Evolutionary conservation across 768 basidiomycete species (phyloP).

Genomic region (Phaffia tasmanica): DNA sequence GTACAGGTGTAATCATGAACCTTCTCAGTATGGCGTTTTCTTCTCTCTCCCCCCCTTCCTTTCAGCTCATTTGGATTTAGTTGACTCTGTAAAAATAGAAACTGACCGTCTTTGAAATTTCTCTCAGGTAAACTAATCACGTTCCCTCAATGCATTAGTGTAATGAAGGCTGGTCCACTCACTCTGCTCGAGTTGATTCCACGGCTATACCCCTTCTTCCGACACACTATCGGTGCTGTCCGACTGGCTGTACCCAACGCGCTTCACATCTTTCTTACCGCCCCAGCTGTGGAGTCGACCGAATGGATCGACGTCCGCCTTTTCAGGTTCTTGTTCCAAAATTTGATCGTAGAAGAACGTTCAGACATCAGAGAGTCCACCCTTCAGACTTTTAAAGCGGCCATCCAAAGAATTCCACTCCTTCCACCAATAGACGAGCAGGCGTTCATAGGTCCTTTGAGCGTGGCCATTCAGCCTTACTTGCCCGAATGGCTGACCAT

Average conservation of each 20-base stretch:
- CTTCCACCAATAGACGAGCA: neutral
- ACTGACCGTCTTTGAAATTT: neutral
- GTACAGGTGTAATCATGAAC: constrained; percentile 95
- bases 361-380: constrained; percentile 67
- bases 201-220: constrained; percentile 88
- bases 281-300: constrained; percentile 52
- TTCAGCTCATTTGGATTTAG: neutral
- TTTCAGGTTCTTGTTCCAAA: constrained; percentile 79
- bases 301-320: constrained; percentile 73
- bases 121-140: constrained; percentile 65
- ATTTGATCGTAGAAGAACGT: constrained; percentile 83
- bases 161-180: constrained; percentile 53
- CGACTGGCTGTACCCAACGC: constrained; percentile 86
- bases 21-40: constrained; percentile 54
- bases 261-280: constrained; percentile 70
- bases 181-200: constrained; percentile 64
- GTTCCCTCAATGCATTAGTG: constrained; percentile 62
- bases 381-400: constrained; percentile 60
- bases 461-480: constrained; percentile 68
- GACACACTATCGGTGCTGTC: constrained; percentile 88
- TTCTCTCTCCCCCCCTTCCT: neutral
- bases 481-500: constrained; percentile 69
- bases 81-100: neutral
- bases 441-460: neutral
- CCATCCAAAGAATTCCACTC: constrained; percentile 41